Evolutionary conservation across 257 asterid species (phyloP).

Genomic region (Leptodermis oblonga): DNA sequence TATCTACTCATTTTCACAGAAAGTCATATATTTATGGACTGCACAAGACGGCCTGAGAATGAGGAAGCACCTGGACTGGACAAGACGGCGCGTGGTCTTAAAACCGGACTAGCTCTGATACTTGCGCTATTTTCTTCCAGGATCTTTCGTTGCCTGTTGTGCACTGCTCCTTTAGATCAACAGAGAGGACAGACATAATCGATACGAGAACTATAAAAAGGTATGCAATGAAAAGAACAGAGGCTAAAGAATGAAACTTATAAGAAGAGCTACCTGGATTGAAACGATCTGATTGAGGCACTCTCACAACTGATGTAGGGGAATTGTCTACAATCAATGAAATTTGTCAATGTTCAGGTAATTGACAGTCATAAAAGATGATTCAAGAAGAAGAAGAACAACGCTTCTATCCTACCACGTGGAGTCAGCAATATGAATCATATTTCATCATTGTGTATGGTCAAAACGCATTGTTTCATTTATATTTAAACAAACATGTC

Average conservation of each 20-base stretch:
- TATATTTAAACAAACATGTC: too few species aligned
- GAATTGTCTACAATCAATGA: constrained; percentile 52
- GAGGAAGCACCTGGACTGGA: constrained; percentile 72
- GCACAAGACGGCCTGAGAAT: not conserved
- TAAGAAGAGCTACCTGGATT: constrained; percentile 36
- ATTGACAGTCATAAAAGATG: too few species aligned
- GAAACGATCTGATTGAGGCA: constrained; percentile 47
- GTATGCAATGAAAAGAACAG: not conserved
- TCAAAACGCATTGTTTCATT: too few species aligned
- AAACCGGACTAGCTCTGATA: constrained; percentile 52
- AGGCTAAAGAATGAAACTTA: constrained; percentile 37
- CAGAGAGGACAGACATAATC: not conserved
- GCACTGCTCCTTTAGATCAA: constrained; percentile 30
- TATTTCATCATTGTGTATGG: too few species aligned
- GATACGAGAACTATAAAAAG: not conserved
- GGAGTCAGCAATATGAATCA: too few species aligned
- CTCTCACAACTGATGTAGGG: constrained; percentile 58
- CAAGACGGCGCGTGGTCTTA: constrained; percentile 90
- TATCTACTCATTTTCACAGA: not conserved
- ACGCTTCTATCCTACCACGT: too few species aligned
- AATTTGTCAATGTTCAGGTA: not conserved
- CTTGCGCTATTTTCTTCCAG: constrained; percentile 37
- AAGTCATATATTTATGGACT: not conserved
- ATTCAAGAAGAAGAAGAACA: too few species aligned
- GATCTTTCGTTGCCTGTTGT: constrained; percentile 27